These are phyloP conservation scores for Colletotrichum zoysiae DNA, from an alignment of 2,329 filamentous ascomycete genomes.

Conservation along the genomic window DNA sequence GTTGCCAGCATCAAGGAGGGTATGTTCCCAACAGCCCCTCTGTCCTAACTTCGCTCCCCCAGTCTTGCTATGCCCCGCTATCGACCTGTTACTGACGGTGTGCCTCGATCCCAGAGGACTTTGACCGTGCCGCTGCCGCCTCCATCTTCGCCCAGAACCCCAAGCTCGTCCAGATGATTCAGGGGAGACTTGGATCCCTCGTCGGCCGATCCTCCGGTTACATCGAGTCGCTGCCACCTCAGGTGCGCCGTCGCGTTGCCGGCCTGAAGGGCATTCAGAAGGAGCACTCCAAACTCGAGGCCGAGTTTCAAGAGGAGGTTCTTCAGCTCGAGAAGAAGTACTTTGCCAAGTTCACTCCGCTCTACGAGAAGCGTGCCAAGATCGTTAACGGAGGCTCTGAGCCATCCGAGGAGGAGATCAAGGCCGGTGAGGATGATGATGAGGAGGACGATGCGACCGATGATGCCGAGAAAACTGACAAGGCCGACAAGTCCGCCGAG, in stretches of 20 bases:
- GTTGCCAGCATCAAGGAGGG: slow-evolving; percentile 98
- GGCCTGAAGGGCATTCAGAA: slow-evolving; percentile 98
- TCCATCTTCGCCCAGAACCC: slow-evolving; percentile 97
- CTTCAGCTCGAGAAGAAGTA: slow-evolving; percentile 99
- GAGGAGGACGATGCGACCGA: slow-evolving; percentile 76
- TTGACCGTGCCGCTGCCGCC: slow-evolving; percentile 87
- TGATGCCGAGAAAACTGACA: slow-evolving; percentile 67
- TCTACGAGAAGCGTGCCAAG: slow-evolving; percentile 93
- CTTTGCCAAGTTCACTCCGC: slow-evolving; percentile 97
- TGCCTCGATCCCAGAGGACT: slow-evolving; percentile 76
- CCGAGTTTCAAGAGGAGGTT: slow-evolving; percentile 98
- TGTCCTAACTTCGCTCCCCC: neutral
- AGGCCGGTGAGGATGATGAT: slow-evolving; percentile 85
- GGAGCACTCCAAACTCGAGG: slow-evolving; percentile 98
- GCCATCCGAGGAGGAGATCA: slow-evolving; percentile 88
- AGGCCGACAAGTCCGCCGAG: slow-evolving; percentile 67
- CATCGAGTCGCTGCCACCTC: slow-evolving; percentile 91
- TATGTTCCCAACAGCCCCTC: slow-evolving; percentile 61
- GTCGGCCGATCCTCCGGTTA: slow-evolving; percentile 97
- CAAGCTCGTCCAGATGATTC: slow-evolving; percentile 95
- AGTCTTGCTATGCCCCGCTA: slow-evolving; percentile 17
- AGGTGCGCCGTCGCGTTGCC: slow-evolving; percentile 92
- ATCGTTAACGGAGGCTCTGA: slow-evolving; percentile 91
- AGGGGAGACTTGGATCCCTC: slow-evolving; percentile 92
- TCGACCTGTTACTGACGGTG: slow-evolving; percentile 44